Evolutionary conservation across 75 land plant species (phyloP), one percentile per base, ranked within the genome.

Genomic region (Pinus tabuliformis): DNA sequence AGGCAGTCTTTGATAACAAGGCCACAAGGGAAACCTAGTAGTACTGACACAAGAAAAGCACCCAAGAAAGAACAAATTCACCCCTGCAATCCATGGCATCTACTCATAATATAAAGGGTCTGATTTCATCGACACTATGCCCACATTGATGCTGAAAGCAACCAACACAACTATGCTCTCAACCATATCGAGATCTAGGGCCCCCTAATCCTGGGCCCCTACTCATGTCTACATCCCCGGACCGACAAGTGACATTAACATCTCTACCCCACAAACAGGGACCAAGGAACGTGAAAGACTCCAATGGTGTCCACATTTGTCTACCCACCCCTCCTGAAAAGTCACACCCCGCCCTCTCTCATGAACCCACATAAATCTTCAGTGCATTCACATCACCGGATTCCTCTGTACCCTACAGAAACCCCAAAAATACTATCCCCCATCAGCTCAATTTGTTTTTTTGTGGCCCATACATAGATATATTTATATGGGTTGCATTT

Each of bases 281-380:
- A 49, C 54, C 54, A 49, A 9, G 54, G 49, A 45, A 68, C 42
- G 49, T 68, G 36, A 68, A 68, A 68, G 72, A 68, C 49, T 68
- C 72, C 52, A 68, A 68, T 39, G 42, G 72, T 39, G 72, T 42
- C 72, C 72, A 39, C 49, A 68, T n/a, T 68, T 42, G 72, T 68
- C 72, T 45, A 42, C 72, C 72, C 72, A 68, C 72, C n/a, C 54
- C 24, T 68, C 72, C 24, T 68, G 42, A 68, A 68, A 68, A 68
- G 72, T 68, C 72, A 42, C 54, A 68, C 72, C 42, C 72, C 71
- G 49, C 72, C 72, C 36, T 49, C 12, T 9, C 54, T 9, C 54
- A 49, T 49, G 12, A 39, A 45, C 54, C 72, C 72, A 68, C 72
- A 68, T 39, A 68, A 49, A 68, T 68, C 72, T 42, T n/a, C 36